Evolutionary conservation across 2,329 filamentous ascomycete species (phyloP), one percentile per base, ranked within the genome.

Genomic region (Myriangium duriaei): DNA sequence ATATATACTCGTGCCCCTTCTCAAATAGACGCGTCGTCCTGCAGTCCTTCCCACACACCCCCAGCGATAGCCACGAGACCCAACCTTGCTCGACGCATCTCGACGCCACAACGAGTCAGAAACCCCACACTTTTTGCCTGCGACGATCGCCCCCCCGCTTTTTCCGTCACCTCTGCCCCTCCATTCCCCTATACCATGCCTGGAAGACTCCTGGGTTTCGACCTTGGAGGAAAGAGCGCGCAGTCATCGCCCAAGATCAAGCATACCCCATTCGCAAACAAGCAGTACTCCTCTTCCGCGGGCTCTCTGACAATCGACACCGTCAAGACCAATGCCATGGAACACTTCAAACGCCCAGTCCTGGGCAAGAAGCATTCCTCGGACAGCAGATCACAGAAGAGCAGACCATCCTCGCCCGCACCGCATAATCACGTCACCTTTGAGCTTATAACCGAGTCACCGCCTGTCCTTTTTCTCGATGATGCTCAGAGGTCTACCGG

Each of bases 381-480:
- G 18, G 39, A 46, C 16, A 43, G 40, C 34, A 47, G 44, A 52
- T 49, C 37, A 47, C 50, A 41, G 50, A 53, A 18, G 28, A 33
- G 10, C 34, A 42, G 30, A 39, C 38, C 28, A 19, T 42, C 10
- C 35, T 47, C 14, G 31, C 36, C 28, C 40, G 32, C 26, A 11
- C 29, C 13, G 28, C 42, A 5, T 57, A 59, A 63, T 34, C 57
- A 66, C 2, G 68, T 71, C 35, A 70, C 65, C 45, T 59, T 79
- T 45, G 64, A 71, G 42, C 65, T 79, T 50, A 58, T 69, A 49
- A 80, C 95, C 45, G 87, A 95, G 65, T 92, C 83, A 10, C 85
- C 86, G 1, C 87, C 87, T 2, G 69, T 88, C 12, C 74, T 95
- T 32, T 79, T 94, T 61, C 83, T 91, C 52, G 86, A 86, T 45